Conservation (phyloP, 805 yeast genomes). For the Metschnikowia anglica region DNA sequence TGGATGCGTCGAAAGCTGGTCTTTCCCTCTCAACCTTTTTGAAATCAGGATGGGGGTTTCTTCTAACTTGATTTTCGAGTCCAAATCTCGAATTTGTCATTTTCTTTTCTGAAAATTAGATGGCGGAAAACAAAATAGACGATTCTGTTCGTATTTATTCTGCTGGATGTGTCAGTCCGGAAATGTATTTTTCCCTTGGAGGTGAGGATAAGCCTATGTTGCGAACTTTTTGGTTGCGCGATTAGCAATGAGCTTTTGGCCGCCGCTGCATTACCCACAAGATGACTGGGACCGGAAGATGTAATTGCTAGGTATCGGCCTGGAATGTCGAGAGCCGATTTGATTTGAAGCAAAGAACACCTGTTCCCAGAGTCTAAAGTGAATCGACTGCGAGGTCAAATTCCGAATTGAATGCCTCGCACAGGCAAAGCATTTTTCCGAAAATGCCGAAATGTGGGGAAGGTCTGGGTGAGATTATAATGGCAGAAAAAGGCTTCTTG, state of each 20-base stretch:
- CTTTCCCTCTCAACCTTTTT: slow-evolving; percentile 13
- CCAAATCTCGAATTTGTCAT: slow-evolving; percentile 7
- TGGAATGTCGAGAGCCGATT: no score
- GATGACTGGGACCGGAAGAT: no score
- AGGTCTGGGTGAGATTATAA: neutral
- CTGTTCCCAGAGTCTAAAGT: neutral
- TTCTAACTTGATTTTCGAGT: slow-evolving; percentile 8
- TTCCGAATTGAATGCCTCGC: neutral
- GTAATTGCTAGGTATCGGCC: no score
- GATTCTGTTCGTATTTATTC: neutral
- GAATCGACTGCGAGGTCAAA: neutral
- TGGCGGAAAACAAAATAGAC: no score
- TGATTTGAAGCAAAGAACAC: no score
- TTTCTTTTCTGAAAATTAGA: neutral
- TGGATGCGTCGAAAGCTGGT: slow-evolving; percentile 9
- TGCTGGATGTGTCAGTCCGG: neutral
- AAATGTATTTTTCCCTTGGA: neutral
- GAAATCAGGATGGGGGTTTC: slow-evolving; percentile 16
- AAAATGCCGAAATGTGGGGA: slow-evolving; percentile 1
- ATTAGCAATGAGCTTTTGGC: neutral
- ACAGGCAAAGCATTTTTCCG: neutral
- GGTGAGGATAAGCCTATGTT: no score
- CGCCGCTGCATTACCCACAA: no score
- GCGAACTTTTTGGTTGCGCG: no score
- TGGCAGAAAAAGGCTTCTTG: no score